A percentile compares a stretch with the other conserved stretches of the same genome.
phyloP scores from a whole-genome alignment of 2,329 filamentous ascomycete species.

The Bisporella sp. region DNA sequence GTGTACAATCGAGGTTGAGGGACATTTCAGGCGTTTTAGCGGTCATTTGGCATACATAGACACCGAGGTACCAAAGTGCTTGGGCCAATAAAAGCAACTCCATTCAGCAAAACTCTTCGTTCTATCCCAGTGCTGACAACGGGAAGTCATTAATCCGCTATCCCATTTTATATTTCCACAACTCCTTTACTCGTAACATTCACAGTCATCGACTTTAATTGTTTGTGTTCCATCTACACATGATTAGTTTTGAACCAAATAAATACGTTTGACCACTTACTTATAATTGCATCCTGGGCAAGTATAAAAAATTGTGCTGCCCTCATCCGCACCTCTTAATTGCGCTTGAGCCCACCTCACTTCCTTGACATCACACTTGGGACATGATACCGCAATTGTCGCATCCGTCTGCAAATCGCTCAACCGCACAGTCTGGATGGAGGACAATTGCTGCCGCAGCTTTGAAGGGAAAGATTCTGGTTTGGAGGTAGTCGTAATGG shows the following conservation, averaged over 20 bases:
- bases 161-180: too few relatives aligned
- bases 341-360: constrained; percentile 84
- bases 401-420: constrained; percentile 72
- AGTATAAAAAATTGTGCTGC: constrained; percentile 82
- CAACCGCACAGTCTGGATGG: constrained; percentile 72
- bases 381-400: constrained; percentile 62
- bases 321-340: constrained; percentile 88
- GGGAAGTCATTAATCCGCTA: too few relatives aligned
- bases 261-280: constrained; percentile 39
- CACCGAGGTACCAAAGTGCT: constrained; percentile 26
- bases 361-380: constrained; percentile 73
- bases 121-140: too few relatives aligned
- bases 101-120: not conserved
- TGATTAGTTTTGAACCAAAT: constrained; percentile 6
- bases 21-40: not conserved
- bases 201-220: constrained; percentile 21
- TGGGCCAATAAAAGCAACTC: constrained; percentile 22
- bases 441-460: constrained; percentile 81
- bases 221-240: constrained; percentile 29
- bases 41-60: constrained; percentile 10
- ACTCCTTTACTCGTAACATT: too few relatives aligned
- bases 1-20: not conserved
- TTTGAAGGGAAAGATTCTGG: constrained; percentile 83
- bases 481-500: constrained; percentile 77
- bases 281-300: constrained; percentile 76